Conservation (phyloP, 805 yeast genomes). For the Pichia californica region DNA sequence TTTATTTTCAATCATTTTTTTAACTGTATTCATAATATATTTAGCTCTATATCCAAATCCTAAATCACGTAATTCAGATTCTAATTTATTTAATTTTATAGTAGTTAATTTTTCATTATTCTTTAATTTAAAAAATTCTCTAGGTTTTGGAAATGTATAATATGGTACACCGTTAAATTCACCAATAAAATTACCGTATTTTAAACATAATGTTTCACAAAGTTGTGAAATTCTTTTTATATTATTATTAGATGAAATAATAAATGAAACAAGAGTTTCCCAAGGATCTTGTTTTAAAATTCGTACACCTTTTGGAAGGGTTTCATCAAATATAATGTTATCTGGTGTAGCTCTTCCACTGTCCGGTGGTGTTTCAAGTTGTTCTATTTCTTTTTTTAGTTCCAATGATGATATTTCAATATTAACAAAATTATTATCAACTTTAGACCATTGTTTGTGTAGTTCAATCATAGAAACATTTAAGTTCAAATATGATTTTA, state of each 20-base stretch:
- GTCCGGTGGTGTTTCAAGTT: conserved; percentile 4
- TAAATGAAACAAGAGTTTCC: conserved; percentile 87
- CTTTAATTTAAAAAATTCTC: conserved; percentile 30
- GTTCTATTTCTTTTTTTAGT: not conserved
- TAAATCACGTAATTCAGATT: conserved; percentile 35
- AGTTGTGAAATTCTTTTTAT: conserved; percentile 88
- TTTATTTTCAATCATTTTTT: conserved; percentile 37
- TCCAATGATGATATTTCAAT: not conserved
- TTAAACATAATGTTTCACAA: conserved; percentile 72
- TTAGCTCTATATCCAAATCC: conserved; percentile 92
- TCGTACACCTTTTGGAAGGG: conserved; percentile 41
- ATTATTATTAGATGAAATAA: conserved; percentile 94
- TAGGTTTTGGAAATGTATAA: conserved; percentile 72
- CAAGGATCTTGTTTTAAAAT: conserved; percentile 93
- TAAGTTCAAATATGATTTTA: conserved; percentile 68
- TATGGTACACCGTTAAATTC: conserved; percentile 48
- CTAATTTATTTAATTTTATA: conserved; percentile 15
- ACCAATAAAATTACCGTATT: conserved; percentile 61
- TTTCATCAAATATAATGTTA: too few species aligned
- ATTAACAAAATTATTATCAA: conserved; percentile 43
- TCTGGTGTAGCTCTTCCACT: conserved; percentile 12
- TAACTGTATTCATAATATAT: conserved; percentile 75
- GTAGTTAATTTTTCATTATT: conserved; percentile 11
- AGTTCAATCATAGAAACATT: conserved; percentile 46
- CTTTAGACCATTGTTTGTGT: conserved; percentile 54